Percentiles rank a stretch among this genome's conserved stretches.
Conservation (phyloP, 1,284 basidiomycete genomes). For the Microbotryomycetes sp. region DNA sequence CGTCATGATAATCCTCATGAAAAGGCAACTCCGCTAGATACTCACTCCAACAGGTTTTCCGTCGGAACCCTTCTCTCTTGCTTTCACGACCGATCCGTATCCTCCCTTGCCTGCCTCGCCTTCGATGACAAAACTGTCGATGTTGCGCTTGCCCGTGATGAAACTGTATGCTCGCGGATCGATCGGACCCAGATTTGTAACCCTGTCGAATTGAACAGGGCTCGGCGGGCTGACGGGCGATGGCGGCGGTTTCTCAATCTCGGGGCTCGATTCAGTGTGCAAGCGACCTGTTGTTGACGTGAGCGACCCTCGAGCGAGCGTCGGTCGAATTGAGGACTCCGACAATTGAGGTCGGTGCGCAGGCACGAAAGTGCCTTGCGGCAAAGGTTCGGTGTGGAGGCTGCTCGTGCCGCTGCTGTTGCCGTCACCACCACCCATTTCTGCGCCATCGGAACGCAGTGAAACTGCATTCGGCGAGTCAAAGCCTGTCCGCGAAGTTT, state of each 20-base stretch:
- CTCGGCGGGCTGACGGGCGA: neutral
- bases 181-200: constrained; percentile 22
- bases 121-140: constrained; percentile 72
- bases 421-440: too few relatives aligned
- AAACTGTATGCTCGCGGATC: constrained; percentile 33
- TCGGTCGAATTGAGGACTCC: constrained; percentile 18
- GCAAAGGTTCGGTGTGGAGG: constrained; percentile 9
- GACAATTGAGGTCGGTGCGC: constrained; percentile 9
- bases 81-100: constrained; percentile 91
- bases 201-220: constrained; percentile 21
- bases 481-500: constrained; percentile 9
- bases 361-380: constrained; percentile 13
- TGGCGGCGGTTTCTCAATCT: neutral
- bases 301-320: constrained; percentile 25
- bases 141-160: constrained; percentile 45
- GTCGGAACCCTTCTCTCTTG: constrained; percentile 64
- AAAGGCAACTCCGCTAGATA: constrained; percentile 9
- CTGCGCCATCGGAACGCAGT: neutral
- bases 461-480: constrained; percentile 7
- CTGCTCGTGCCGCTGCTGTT: neutral
- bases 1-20: constrained; percentile 19
- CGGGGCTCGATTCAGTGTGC: constrained; percentile 6
- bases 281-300: constrained; percentile 18
- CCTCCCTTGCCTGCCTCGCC: constrained; percentile 88
- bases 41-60: constrained; percentile 70